These are phyloP conservation scores for Sordaria brevicollis DNA, from an alignment of 495 filamentous ascomycete genomes.

Conservation along the genomic window DNA sequence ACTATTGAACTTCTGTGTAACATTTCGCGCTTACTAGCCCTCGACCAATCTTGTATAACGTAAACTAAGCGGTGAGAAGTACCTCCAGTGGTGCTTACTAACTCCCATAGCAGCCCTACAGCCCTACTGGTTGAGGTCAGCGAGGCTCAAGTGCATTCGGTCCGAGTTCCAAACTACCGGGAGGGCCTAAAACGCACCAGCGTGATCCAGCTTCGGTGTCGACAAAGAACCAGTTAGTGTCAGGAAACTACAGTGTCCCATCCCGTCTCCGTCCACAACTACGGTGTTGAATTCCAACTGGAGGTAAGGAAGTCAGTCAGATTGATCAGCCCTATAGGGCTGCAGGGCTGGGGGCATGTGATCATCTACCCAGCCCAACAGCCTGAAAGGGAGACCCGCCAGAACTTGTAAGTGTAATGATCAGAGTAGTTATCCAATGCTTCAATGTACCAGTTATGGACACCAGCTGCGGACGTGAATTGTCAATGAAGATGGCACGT, in stretches of 20 bases:
- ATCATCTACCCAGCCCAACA: no score
- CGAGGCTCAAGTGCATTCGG: no score
- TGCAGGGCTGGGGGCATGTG: no score
- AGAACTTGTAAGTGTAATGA: no score
- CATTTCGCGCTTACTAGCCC: neutral
- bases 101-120: neutral
- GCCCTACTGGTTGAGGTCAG: neutral
- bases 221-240: neutral
- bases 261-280: neutral
- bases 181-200: neutral
- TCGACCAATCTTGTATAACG: neutral
- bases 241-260: neutral
- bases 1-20: neutral
- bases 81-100: neutral
- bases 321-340: no score
- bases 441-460: no score
- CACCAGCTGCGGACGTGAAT: no score
- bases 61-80: neutral
- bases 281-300: neutral
- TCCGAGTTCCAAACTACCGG: neutral
- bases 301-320: no score
- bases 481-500: no score
- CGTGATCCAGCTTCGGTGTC: neutral
- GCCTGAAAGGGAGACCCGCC: no score
- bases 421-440: no score